Evolutionary conservation across 805 yeast species (phyloP).

Genomic region (Grigorovia yakushimaensis): DNA sequence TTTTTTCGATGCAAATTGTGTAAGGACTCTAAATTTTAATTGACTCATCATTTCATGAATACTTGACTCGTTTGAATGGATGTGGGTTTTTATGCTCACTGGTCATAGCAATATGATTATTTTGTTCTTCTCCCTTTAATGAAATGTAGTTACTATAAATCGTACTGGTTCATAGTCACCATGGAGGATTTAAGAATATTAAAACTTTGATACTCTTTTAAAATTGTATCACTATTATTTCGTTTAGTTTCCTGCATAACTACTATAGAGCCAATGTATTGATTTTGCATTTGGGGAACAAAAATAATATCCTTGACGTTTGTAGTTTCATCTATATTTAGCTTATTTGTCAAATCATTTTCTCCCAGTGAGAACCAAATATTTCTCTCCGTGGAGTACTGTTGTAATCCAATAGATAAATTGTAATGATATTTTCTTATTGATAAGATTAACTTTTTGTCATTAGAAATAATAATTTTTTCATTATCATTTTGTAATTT

Average conservation of each 20-base stretch:
- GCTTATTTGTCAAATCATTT: neutral
- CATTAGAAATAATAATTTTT: neutral
- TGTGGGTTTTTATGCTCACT: no score
- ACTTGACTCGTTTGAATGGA: no score
- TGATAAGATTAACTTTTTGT: neutral
- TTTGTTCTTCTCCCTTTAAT: no score
- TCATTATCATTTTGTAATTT: neutral
- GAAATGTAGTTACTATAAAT: no score
- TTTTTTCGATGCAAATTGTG: no score
- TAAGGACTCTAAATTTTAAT: no score
- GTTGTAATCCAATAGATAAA: neutral
- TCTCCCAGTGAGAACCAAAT: neutral
- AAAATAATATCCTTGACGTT: neutral
- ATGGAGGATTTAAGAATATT: neutral
- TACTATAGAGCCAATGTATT: neutral
- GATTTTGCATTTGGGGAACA: neutral
- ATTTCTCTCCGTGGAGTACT: neutral
- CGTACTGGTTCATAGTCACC: neutral
- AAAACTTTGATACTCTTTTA: neutral
- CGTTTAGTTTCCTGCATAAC: neutral
- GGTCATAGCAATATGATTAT: neutral
- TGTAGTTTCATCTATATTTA: neutral
- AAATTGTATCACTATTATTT: no score
- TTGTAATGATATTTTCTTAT: slow-evolving; percentile 5
- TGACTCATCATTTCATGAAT: no score